Evolutionary conservation across 108 stramenopile genomes (phyloP).

Genomic region (Bacterosira constricta): DNA sequence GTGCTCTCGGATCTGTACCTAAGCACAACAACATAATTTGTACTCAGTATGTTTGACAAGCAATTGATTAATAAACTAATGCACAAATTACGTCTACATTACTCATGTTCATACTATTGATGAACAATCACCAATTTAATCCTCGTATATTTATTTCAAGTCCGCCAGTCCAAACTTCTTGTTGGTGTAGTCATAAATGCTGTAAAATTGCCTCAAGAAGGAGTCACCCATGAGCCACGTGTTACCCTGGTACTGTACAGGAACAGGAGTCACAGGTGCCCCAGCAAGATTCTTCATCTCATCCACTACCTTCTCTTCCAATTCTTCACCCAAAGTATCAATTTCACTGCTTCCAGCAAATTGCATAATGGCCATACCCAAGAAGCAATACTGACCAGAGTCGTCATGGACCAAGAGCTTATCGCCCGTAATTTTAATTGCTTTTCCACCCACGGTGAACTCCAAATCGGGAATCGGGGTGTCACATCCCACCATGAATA

Average conservation of each 20-base stretch:
- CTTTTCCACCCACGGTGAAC: slow-evolving; percentile 84
- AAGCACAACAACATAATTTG: no score
- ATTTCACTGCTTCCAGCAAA: slow-evolving; percentile 26
- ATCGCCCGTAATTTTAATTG: slow-evolving; percentile 78
- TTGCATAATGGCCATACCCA: slow-evolving; percentile 45
- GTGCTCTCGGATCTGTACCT: no score
- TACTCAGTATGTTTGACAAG: no score
- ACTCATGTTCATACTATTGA: no score
- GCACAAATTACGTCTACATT: no score
- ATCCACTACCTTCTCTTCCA: slow-evolving; percentile 52
- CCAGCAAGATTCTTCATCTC: slow-evolving; percentile 35
- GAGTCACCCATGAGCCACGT: slow-evolving; percentile 85
- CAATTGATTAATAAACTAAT: background rate
- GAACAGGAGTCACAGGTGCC: slow-evolving; percentile 57
- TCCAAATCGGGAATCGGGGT: slow-evolving; percentile 75
- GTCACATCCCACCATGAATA: slow-evolving; percentile 89
- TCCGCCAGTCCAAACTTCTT: slow-evolving; percentile 62
- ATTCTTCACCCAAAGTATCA: slow-evolving; percentile 12
- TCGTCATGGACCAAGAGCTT: slow-evolving; percentile 78
- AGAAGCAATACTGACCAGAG: slow-evolving; percentile 33
- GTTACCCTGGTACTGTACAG: slow-evolving; percentile 25
- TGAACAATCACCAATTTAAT: background rate
- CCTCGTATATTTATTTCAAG: slow-evolving; percentile 10
- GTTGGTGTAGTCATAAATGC: slow-evolving; percentile 63
- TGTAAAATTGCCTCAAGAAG: slow-evolving; percentile 84